Evolutionary conservation across 768 basidiomycete genomes (phyloP), one percentile per base, ranked within the genome.

Genomic region (Tephrocybe sp.): DNA sequence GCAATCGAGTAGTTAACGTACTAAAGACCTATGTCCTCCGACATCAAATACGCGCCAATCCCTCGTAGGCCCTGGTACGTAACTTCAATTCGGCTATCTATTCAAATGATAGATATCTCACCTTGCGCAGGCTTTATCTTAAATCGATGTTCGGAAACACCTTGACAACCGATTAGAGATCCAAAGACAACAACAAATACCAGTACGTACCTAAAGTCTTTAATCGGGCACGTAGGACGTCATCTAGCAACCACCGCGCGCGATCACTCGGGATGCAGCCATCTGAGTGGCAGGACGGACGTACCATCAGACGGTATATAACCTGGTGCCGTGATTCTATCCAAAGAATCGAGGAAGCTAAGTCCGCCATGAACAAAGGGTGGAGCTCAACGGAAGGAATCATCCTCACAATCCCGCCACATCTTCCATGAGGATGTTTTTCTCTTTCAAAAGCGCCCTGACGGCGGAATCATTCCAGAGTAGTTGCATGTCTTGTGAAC

Each of bases 101-200:
- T 13, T n/a, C 21, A 25, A 43, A 9, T n/a, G 12, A 23, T 12
- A 23, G 16, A 10, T 3, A 19, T 54, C 72, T 39, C 58, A 78
- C 78, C 72, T 7, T 65, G 61, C 9, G 45, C 40, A 16, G 51
- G 22, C 18, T 60, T 75, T 64, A 87, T 79, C 55, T 75, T 79
- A 56, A 89, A 86, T 29, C 76, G 75, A 62, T 89, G 81, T 61
- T 88, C 87, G 5, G 82, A 82, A 18, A 85, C 85, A 4, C 86
- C 86, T 69, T 34, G 24, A 41, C n/a, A 23, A 45, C 36, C 31
- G 23, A 25, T 47, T 18, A 37, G 41, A 42, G 43, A 42, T 29
- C 23, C 5, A 15, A 2, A n/a, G 45, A 36, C n/a, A 29, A 46
- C 23, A 12, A 24, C 43, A 33, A 45, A 22, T 29, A 49, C n/a